Conservation (phyloP, 495 filamentous ascomycete species). For the Neurospora intermedia region DNA sequence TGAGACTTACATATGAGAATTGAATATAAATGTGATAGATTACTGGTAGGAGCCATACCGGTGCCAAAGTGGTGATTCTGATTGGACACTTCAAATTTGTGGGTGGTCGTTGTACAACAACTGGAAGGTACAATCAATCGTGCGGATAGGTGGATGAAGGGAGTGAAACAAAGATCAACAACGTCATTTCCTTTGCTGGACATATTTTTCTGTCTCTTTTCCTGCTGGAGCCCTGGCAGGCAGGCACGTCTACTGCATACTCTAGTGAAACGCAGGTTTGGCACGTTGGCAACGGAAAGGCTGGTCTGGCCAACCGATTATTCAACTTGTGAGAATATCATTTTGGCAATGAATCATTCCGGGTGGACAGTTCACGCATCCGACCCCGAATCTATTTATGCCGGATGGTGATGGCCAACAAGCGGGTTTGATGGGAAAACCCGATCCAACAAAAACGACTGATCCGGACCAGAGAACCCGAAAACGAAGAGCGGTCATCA, state of each 20-base stretch:
- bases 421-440: not conserved
- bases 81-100: not conserved
- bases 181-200: not conserved
- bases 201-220: not conserved
- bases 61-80: not conserved
- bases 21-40: not conserved
- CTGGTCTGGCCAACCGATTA: not conserved
- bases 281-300: not conserved
- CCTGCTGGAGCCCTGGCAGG: not conserved
- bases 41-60: not conserved
- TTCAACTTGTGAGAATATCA: not conserved
- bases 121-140: not conserved
- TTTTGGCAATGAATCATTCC: not conserved
- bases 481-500: not conserved
- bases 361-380: not conserved
- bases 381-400: not conserved
- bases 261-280: not conserved
- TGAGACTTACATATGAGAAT: not conserved
- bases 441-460: not conserved
- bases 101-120: not conserved
- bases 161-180: not conserved
- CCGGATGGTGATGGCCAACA: not conserved
- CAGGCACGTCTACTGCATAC: not conserved
- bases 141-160: not conserved
- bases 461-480: not conserved